Base-by-base conservation (phyloP, 129 eudicot genomes). In the Apium graveolens region DNA sequence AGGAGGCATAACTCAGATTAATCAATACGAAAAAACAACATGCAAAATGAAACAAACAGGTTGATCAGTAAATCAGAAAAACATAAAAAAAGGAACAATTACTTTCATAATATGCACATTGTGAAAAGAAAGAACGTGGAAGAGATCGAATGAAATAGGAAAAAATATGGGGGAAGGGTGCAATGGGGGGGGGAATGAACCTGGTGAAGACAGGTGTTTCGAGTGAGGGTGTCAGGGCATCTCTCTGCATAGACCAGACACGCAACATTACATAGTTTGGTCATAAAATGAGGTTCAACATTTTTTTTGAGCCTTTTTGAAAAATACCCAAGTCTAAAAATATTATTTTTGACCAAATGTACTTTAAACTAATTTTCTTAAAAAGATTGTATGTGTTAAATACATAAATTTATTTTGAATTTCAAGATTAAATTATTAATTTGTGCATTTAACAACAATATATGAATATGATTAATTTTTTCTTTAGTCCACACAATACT, bases 201-300 rank as follows among this genome's bases (percentile, higher is more conserved):
- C 72, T 66, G 72, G 39, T 31, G 24, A 66, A 66, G 72, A 66
- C 72, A 66, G 31, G 72, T 66, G 72, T 66, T 66, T 66, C 21
- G 10, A 66, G 72, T 27, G 72, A 38, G 8, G 39, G 65, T 60
- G 68, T 60, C 32, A 38, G 8, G 39, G 65, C 26, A 34, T 60
- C 32, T 60, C 32, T 60, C 5, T 60, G 68, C 68, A n/a, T 21
- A 53, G 63, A 41, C 44, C 44, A 6, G 20, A 18, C 57, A 49
- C 0, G 3, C 1, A 14, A 45, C 49, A 48, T 49, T 49, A 18
- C 24, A 49, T 49, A 17, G 24, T 48, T 48, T 18, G 20, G 24
- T 49, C 62, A 51, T 27, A 20, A 51, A 51, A 51, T 21, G 27
- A 51, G 62, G 62, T n/a, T 51, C 60, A 51, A 26, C 11, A 10